phyloP scores from a whole-genome alignment of 306 rosid genomes.

The Inga oerstediana region DNA sequence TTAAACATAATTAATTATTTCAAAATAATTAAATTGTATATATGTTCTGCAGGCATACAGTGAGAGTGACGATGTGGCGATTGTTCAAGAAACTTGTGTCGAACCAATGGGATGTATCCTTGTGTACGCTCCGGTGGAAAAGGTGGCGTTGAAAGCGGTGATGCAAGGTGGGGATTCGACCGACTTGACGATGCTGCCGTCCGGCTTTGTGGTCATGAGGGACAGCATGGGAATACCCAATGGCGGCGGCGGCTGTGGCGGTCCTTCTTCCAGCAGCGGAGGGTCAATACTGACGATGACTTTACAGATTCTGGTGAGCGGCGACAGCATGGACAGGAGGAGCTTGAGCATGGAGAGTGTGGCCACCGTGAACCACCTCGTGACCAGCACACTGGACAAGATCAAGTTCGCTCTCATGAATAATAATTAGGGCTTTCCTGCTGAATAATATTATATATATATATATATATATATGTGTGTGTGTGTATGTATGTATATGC shows the following conservation, averaged over 20 bases:
- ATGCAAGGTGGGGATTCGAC: constrained; percentile 42
- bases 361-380: constrained; percentile 43
- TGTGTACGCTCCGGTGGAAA: constrained; percentile 54
- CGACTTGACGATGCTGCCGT: constrained; percentile 47
- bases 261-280: not conserved
- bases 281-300: constrained; percentile 70
- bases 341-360: constrained; percentile 43
- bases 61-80: constrained; percentile 42
- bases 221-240: constrained; percentile 29
- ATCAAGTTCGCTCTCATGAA: constrained; percentile 47
- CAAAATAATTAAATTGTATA: not conserved
- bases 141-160: constrained; percentile 16
- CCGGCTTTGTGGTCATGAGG: constrained; percentile 53
- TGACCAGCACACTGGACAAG: constrained; percentile 43
- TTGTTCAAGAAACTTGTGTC: constrained; percentile 64
- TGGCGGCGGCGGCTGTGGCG: not conserved
- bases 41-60: constrained; percentile 43
- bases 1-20: not conserved
- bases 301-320: constrained; percentile 50
- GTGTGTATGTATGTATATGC: too few relatives aligned
- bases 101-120: constrained; percentile 51
- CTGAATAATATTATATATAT: too few relatives aligned
- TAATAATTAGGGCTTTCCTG: not conserved
- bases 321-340: constrained; percentile 4
- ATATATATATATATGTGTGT: too few relatives aligned